Conservation (phyloP, 176 grass and related monocot genomes). For the Musa itinerans region DNA sequence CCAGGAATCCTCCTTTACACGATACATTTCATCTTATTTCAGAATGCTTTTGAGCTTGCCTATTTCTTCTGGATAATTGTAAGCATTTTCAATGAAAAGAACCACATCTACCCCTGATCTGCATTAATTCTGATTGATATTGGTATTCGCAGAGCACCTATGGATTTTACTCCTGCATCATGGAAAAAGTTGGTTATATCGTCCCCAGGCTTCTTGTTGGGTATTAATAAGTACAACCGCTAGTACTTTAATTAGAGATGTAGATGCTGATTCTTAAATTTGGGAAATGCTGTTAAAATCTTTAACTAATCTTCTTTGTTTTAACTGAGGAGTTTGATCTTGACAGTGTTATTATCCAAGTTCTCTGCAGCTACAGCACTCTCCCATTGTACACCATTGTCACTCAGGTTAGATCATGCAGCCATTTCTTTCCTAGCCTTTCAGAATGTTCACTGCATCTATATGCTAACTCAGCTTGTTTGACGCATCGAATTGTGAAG, state of each 20-base stretch:
- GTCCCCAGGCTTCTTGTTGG: conserved; percentile 61
- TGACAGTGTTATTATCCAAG: conserved; percentile 49
- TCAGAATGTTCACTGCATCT: not conserved
- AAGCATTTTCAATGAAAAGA: conserved; percentile 5
- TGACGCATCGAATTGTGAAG: not conserved
- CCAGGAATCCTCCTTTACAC: conserved; percentile 55
- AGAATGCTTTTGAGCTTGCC: conserved; percentile 87
- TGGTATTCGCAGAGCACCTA: conserved; percentile 38
- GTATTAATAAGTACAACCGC: conserved; percentile 26
- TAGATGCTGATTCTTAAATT: not conserved
- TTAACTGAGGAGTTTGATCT: conserved; percentile 2
- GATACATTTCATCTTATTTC: conserved; percentile 96
- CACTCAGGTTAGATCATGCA: conserved; percentile 32
- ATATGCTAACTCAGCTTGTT: not conserved
- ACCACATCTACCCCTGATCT: not conserved
- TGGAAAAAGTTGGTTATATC: conserved; percentile 49
- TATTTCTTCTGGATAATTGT: conserved; percentile 84
- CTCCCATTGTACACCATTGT: conserved; percentile 67
- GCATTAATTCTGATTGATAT: not conserved
- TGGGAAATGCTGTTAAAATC: too few species aligned
- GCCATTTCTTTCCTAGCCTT: not conserved
- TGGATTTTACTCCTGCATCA: conserved; percentile 72
- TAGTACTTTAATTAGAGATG: not conserved
- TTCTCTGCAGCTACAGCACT: conserved; percentile 83
- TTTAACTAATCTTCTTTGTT: not conserved